phyloP scores from a whole-genome alignment of 495 filamentous ascomycete genomes.

The Aspergillus coremiiformis region DNA sequence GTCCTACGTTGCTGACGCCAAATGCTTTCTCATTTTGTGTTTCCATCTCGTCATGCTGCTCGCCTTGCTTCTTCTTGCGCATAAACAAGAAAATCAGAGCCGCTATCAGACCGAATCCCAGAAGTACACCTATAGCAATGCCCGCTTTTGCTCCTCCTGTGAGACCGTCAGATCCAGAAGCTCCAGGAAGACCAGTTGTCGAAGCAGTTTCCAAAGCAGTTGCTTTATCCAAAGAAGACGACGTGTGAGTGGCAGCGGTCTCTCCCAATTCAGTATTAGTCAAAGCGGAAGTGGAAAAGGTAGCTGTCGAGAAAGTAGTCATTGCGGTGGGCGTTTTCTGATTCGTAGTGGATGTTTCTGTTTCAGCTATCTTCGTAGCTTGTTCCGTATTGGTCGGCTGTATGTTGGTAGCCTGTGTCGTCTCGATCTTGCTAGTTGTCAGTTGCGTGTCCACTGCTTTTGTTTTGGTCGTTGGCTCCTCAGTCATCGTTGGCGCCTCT shows the following conservation, averaged over 20 bases:
- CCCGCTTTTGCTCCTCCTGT: constrained; percentile 71
- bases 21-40: constrained; percentile 54
- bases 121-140: constrained; percentile 67
- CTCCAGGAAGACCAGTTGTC: constrained; percentile 13
- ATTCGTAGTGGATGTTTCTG: background rate
- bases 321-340: constrained; percentile 9
- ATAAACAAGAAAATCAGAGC: constrained; percentile 58
- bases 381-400: constrained; percentile 10
- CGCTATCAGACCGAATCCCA: constrained; percentile 55
- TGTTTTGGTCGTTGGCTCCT: background rate
- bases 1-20: constrained; percentile 23
- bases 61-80: constrained; percentile 49
- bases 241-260: constrained; percentile 11
- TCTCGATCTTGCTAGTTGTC: constrained; percentile 12
- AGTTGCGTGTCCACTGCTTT: constrained; percentile 8
- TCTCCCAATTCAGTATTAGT: constrained; percentile 10
- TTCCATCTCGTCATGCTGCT: constrained; percentile 25
- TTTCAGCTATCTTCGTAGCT: background rate
- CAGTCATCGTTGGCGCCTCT: constrained; percentile 10
- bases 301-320: constrained; percentile 20
- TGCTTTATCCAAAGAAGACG: constrained; percentile 7
- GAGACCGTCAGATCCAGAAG: constrained; percentile 39
- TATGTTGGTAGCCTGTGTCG: constrained; percentile 14
- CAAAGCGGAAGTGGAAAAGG: constrained; percentile 21
- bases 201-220: constrained; percentile 19